A percentile compares a stretch with the other conserved stretches of the same genome.
Conservation (phyloP, 2,329 filamentous ascomycete genomes). For the Xylariaceae sp. region DNA sequence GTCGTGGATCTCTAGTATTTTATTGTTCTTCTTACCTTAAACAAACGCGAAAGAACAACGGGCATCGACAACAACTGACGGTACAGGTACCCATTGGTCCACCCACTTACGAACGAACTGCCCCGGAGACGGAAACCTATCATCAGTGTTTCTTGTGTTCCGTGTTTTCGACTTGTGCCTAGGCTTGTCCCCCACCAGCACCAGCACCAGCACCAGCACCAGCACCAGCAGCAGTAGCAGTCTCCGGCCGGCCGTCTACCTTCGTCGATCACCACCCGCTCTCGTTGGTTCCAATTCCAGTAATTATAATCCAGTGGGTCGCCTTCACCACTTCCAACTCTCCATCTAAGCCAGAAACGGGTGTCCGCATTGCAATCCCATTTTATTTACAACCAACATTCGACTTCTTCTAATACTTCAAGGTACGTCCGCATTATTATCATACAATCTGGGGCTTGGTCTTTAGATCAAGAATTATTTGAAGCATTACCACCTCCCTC, state of each 20-base stretch:
- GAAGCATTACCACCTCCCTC: neutral
- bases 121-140: no score
- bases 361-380: constrained; percentile 28
- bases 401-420: constrained; percentile 7
- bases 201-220: no score
- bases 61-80: no score
- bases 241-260: neutral
- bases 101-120: no score
- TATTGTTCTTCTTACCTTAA: no score
- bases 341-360: constrained; percentile 15
- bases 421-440: constrained; percentile 13
- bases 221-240: no score
- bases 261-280: constrained; percentile 1
- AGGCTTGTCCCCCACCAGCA: no score
- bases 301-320: constrained; percentile 24
- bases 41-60: no score
- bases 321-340: constrained; percentile 12
- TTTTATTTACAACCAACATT: constrained; percentile 22
- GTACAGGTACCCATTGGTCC: no score
- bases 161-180: no score
- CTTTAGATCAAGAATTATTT: constrained; percentile 5
- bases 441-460: neutral
- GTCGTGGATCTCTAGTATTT: no score
- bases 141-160: no score
- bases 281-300: neutral